These are phyloP conservation scores for Cryptococcus hybrid DNA, from an alignment of 1,284 basidiomycete genomes.

Conservation along the genomic window DNA sequence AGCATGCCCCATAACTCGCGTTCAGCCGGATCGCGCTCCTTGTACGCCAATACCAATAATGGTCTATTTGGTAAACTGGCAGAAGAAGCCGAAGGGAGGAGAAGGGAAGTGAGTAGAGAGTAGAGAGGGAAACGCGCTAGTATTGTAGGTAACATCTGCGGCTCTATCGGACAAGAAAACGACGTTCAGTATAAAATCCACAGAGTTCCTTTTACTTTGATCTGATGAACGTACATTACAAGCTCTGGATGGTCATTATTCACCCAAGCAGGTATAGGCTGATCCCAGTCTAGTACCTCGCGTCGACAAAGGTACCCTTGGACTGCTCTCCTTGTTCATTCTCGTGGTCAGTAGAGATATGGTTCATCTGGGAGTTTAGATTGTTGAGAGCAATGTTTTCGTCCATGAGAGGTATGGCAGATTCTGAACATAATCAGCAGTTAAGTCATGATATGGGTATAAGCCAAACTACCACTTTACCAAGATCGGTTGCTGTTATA, in stretches of 20 bases:
- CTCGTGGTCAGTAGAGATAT: background rate
- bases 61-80: constrained; percentile 6
- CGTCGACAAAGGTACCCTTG: constrained; percentile 21
- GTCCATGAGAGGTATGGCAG: constrained; percentile 72
- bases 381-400: constrained; percentile 64
- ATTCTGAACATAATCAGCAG: constrained; percentile 54
- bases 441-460: background rate
- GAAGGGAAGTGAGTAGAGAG: constrained; percentile 36
- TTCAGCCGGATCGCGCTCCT: constrained; percentile 73
- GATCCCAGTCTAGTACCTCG: constrained; percentile 74
- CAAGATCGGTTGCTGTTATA: constrained; percentile 63
- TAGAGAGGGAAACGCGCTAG: constrained; percentile 64
- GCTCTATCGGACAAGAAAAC: constrained; percentile 56
- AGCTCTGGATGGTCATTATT: constrained; percentile 21
- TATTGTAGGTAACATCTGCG: constrained; percentile 89
- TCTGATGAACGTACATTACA: constrained; percentile 36
- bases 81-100: constrained; percentile 7
- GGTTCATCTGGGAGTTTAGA: constrained; percentile 2
- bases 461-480: constrained; percentile 47
- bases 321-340: background rate
- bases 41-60: constrained; percentile 68
- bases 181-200: background rate
- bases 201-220: background rate
- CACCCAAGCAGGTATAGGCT: constrained; percentile 57
- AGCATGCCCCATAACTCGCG: constrained; percentile 66